Conservation (phyloP, 192 early-diverging fungal genomes). For the Fimicolochytrium jonesii region DNA sequence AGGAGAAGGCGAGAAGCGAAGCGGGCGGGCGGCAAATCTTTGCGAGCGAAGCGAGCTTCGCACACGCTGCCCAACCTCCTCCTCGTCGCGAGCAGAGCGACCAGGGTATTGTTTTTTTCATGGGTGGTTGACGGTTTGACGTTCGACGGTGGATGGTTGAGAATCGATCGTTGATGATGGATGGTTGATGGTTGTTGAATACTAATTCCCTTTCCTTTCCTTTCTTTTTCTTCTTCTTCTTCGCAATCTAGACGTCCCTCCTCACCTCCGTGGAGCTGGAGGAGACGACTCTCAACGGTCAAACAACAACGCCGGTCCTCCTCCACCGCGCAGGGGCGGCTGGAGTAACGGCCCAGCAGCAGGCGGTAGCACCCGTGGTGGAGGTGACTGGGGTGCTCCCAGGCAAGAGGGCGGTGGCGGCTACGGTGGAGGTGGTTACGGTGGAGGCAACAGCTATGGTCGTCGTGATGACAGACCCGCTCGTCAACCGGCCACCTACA, state of each 20-base stretch:
- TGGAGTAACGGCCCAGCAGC: neutral
- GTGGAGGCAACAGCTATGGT: conserved; percentile 1
- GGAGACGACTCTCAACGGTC: neutral
- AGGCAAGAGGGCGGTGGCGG: neutral
- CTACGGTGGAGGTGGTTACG: neutral
- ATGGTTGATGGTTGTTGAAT: neutral
- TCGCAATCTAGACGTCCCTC: conserved; percentile 14
- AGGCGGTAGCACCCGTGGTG: neutral
- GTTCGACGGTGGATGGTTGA: too few species aligned
- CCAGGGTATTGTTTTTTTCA: too few species aligned
- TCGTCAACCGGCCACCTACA: neutral
- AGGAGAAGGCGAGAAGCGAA: too few species aligned
- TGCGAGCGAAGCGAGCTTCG: too few species aligned
- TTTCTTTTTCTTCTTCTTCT: neutral
- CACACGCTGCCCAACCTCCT: too few species aligned
- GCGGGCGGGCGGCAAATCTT: too few species aligned
- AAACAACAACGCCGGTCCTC: neutral
- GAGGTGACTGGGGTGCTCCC: neutral
- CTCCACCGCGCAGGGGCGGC: neutral
- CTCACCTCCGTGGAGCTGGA: conserved; percentile 11
- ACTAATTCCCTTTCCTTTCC: neutral
- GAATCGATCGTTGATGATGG: too few species aligned
- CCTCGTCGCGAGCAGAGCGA: too few species aligned
- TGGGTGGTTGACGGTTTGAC: too few species aligned
- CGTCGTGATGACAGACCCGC: neutral